phyloP scores from a whole-genome alignment of 2,329 filamentous ascomycete species.

The Nigrospora sphaerica region DNA sequence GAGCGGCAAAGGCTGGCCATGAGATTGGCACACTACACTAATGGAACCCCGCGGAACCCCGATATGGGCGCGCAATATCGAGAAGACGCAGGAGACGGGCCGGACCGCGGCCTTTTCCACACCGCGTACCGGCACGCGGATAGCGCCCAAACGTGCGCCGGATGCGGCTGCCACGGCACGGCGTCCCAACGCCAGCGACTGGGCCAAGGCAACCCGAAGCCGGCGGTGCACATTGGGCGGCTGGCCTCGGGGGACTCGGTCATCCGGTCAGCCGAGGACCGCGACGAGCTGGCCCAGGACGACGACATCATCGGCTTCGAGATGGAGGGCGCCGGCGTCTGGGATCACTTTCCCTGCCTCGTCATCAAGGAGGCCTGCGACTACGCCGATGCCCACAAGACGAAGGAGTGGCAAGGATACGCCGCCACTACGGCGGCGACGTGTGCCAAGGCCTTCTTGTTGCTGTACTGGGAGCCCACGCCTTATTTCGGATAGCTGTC shows the following conservation, averaged over 20 bases:
- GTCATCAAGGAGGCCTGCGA: conserved; percentile 30
- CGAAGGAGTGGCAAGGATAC: conserved; percentile 25
- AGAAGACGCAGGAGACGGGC: too few species aligned
- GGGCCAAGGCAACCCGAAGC: conserved; percentile 6
- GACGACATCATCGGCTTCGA: conserved; percentile 22
- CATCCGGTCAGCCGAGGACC: conserved; percentile 27
- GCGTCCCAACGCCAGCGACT: conserved; percentile 12
- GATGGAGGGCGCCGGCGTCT: conserved; percentile 25
- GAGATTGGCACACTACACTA: too few species aligned
- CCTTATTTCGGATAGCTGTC: too few species aligned
- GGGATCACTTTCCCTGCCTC: conserved; percentile 25
- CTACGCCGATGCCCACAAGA: conserved; percentile 31
- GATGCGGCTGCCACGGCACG: conserved; percentile 8
- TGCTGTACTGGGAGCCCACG: too few species aligned
- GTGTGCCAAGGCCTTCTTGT: neutral
- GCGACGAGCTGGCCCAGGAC: conserved; percentile 23
- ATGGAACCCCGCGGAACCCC: too few species aligned
- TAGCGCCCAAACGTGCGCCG: conserved; percentile 3
- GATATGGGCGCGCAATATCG: too few species aligned
- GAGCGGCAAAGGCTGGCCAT: too few species aligned
- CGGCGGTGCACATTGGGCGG: conserved; percentile 25
- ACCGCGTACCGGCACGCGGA: conserved; percentile 9
- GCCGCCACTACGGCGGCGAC: neutral
- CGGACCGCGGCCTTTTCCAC: too few species aligned
- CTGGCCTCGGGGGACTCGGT: conserved; percentile 33